Evolutionary conservation across 2,329 filamentous ascomycete genomes (phyloP).

Genomic region (Onygena corvina): DNA sequence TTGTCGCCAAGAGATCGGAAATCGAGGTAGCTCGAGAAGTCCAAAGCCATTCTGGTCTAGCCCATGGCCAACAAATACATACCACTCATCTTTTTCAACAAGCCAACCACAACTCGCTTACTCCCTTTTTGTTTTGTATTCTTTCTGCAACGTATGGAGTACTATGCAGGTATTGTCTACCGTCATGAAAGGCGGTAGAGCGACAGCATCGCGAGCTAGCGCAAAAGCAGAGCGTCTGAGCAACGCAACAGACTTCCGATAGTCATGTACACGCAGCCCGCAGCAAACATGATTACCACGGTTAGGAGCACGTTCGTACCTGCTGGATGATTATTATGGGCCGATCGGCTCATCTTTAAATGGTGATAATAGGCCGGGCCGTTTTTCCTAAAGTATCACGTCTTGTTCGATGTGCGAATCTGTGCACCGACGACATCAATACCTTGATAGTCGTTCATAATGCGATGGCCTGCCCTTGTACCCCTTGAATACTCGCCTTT

Average conservation of each 20-base stretch:
- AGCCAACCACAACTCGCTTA: not conserved
- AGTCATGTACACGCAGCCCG: not conserved
- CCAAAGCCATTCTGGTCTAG: not conserved
- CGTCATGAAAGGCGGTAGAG: not conserved
- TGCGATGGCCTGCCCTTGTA: too few species aligned
- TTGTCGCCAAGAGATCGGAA: not conserved
- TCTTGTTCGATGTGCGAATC: too few species aligned
- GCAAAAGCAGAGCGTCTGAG: not conserved
- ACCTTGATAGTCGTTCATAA: too few species aligned
- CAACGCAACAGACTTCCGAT: not conserved
- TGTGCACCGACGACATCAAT: too few species aligned
- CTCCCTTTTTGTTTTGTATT: too few species aligned
- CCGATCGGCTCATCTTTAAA: too few species aligned
- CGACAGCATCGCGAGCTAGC: not conserved
- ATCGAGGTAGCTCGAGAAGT: not conserved
- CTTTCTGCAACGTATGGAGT: not conserved
- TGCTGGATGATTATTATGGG: too few species aligned
- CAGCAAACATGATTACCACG: constrained; percentile 3
- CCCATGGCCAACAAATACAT: not conserved
- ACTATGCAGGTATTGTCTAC: not conserved
- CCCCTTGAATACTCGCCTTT: too few species aligned
- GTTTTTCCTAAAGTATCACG: too few species aligned
- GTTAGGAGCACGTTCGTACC: too few species aligned
- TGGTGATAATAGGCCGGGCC: too few species aligned
- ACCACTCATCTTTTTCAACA: not conserved